Conservation (phyloP, 352 stramenopile genomes). For the Salisapilia sapeloensis region DNA sequence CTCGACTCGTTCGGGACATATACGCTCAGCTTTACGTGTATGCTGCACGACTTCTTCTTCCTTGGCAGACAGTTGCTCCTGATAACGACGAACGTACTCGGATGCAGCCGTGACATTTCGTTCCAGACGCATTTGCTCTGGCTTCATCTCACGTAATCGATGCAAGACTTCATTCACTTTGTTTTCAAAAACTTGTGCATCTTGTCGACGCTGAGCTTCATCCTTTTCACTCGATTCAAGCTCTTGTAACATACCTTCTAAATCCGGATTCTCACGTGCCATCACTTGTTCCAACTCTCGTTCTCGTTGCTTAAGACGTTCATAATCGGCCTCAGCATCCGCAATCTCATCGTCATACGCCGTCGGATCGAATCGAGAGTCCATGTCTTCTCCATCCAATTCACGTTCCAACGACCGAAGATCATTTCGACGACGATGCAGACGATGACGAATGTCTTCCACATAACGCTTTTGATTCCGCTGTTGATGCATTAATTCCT, state of each 20-base stretch:
- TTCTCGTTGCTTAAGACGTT: slow-evolving; percentile 16
- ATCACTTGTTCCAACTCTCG: slow-evolving; percentile 34
- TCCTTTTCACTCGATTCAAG: slow-evolving; percentile 22
- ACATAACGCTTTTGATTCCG: no score
- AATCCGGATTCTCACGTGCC: slow-evolving; percentile 43
- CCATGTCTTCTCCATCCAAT: no score
- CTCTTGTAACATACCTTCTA: slow-evolving; percentile 36
- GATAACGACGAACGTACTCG: slow-evolving; percentile 31
- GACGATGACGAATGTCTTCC: no score
- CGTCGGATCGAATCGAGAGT: slow-evolving; percentile 52
- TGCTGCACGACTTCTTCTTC: slow-evolving; percentile 41
- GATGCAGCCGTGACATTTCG: slow-evolving; percentile 17
- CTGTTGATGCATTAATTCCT: not conserved
- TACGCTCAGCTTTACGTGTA: slow-evolving; percentile 31
- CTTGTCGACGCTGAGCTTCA: not conserved
- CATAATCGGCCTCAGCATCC: slow-evolving; percentile 26
- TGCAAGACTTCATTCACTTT: slow-evolving; percentile 38
- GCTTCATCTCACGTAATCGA: slow-evolving; percentile 53
- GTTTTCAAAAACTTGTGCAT: no score
- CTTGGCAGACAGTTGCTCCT: slow-evolving; percentile 25
- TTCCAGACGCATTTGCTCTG: slow-evolving; percentile 45
- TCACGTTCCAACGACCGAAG: no score
- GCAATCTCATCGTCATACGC: slow-evolving; percentile 58
- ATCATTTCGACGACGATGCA: no score
- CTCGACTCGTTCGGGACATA: slow-evolving; percentile 30